A percentile compares a stretch with the other conserved stretches of the same genome.
Evolutionary conservation across 805 yeast species (phyloP).

Genomic region (Ogataea degrootiae): DNA sequence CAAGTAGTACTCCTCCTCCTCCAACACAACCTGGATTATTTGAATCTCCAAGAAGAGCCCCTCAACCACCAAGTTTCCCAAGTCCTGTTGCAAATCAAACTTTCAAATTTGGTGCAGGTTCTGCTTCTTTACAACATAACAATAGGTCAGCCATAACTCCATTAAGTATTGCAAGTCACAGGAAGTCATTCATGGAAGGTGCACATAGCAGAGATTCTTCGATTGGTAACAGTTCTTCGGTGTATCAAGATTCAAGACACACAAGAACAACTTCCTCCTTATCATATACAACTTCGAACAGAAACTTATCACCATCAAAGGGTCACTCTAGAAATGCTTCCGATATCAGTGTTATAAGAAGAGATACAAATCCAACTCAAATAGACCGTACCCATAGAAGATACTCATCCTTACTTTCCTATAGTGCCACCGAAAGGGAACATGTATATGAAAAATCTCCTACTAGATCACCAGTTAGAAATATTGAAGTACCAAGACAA

Average conservation of each 20-base stretch:
- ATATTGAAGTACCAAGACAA: constrained; percentile 5
- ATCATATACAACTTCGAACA: constrained; percentile 20
- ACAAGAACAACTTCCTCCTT: constrained; percentile 33
- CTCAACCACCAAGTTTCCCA: constrained; percentile 51
- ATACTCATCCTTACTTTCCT: constrained; percentile 56
- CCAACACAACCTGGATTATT: constrained; percentile 29
- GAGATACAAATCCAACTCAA: constrained; percentile 7
- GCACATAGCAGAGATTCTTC: constrained; percentile 26
- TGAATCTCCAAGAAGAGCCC: constrained; percentile 68
- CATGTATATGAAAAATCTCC: constrained; percentile 18
- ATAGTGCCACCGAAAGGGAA: constrained; percentile 19
- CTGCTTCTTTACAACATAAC: constrained; percentile 2
- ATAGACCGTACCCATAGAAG: constrained; percentile 40
- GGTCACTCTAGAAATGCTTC: constrained; percentile 42
- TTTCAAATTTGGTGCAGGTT: constrained; percentile 22
- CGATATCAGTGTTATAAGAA: constrained; percentile 32
- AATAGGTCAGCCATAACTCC: constrained; percentile 1
- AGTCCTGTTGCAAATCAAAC: constrained; percentile 21
- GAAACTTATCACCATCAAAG: constrained; percentile 20
- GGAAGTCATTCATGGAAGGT: constrained; percentile 10
- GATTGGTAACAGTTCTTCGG: constrained; percentile 28
- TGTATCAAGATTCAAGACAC: constrained; percentile 40
- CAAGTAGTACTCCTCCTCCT: constrained; percentile 12
- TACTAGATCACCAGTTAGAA: constrained; percentile 11
- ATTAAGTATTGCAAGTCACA: neutral